These are phyloP conservation scores for Kalmusia sp. DNA, from an alignment of 2,329 filamentous ascomycete genomes.

Conservation along the genomic window DNA sequence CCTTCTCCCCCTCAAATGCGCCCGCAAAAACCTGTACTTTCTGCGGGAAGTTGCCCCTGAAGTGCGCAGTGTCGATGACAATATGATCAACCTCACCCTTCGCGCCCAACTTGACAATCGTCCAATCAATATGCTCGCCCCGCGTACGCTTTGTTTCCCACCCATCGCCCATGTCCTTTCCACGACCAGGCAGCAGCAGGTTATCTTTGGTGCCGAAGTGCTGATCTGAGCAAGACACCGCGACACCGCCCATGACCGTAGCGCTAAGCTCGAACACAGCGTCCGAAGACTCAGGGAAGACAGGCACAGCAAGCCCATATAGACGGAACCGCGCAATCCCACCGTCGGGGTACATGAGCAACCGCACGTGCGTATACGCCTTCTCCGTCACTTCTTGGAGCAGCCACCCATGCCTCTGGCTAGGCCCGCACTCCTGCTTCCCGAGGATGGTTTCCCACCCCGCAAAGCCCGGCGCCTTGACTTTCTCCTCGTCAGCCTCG, in stretches of 20 bases:
- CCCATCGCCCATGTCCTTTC: conserved; percentile 86
- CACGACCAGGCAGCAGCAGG: conserved; percentile 77
- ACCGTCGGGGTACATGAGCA: conserved; percentile 87
- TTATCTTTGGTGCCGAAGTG: conserved; percentile 86
- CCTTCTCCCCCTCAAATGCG: conserved; percentile 63
- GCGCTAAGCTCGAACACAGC: conserved; percentile 78
- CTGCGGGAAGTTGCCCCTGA: conserved; percentile 83
- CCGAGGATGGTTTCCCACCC: conserved; percentile 76
- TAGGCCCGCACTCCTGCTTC: conserved; percentile 75
- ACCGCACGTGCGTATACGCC: conserved; percentile 78
- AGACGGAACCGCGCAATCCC: conserved; percentile 82
- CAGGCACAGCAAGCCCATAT: conserved; percentile 76
- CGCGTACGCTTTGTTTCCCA: conserved; percentile 85
- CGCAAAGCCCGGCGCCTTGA: conserved; percentile 51
- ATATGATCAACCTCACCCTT: conserved; percentile 70
- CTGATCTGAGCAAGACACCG: conserved; percentile 78
- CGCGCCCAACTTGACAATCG: conserved; percentile 76
- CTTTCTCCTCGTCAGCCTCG: conserved; percentile 66
- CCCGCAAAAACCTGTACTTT: conserved; percentile 71
- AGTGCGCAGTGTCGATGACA: conserved; percentile 82
- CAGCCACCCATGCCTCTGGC: conserved; percentile 76
- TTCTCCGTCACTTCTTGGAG: conserved; percentile 64
- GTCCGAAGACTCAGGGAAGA: conserved; percentile 72
- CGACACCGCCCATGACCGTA: conserved; percentile 79
- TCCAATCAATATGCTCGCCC: conserved; percentile 79